These are phyloP conservation scores for Clonostachys sp. DNA, from an alignment of 2,329 filamentous ascomycete species.

Conservation along the genomic window DNA sequence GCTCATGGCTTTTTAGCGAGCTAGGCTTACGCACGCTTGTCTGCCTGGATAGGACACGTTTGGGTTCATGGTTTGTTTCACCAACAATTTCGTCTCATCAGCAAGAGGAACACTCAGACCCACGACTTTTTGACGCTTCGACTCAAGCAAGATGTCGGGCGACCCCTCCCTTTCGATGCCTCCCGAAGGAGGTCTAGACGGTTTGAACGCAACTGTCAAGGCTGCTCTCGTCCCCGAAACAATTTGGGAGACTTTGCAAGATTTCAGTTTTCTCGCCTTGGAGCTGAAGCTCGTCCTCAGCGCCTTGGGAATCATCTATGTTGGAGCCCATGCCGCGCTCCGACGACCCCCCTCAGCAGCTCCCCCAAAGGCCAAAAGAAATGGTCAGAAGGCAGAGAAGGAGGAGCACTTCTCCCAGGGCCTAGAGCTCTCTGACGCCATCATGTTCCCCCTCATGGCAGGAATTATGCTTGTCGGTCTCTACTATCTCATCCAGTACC, in stretches of 20 bases:
- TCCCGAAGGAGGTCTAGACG: not conserved
- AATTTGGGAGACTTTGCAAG: constrained; percentile 21
- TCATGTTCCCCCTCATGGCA: constrained; percentile 79
- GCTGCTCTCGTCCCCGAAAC: constrained; percentile 10
- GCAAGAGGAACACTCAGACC: no score
- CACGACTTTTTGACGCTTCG: no score
- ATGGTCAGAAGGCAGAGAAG: constrained; percentile 23
- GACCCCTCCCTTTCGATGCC: not conserved
- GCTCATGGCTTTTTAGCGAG: no score
- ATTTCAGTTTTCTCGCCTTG: constrained; percentile 36
- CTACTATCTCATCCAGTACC: constrained; percentile 86
- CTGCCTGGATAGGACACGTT: no score
- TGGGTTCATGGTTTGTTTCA: no score
- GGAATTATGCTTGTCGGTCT: constrained; percentile 67
- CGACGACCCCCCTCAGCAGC: constrained; percentile 77
- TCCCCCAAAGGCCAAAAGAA: constrained; percentile 33
- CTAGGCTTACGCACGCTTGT: no score
- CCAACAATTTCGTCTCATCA: no score
- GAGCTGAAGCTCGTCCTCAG: constrained; percentile 51
- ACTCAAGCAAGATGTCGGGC: no score
- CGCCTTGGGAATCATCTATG: constrained; percentile 77
- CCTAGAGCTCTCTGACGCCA: constrained; percentile 68
- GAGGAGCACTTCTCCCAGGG: constrained; percentile 45
- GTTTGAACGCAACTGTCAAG: not conserved
- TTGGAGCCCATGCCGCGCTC: constrained; percentile 80